These are phyloP conservation scores for Aspergillus unguis DNA, from an alignment of 2,329 filamentous ascomycete species.

Conservation along the genomic window DNA sequence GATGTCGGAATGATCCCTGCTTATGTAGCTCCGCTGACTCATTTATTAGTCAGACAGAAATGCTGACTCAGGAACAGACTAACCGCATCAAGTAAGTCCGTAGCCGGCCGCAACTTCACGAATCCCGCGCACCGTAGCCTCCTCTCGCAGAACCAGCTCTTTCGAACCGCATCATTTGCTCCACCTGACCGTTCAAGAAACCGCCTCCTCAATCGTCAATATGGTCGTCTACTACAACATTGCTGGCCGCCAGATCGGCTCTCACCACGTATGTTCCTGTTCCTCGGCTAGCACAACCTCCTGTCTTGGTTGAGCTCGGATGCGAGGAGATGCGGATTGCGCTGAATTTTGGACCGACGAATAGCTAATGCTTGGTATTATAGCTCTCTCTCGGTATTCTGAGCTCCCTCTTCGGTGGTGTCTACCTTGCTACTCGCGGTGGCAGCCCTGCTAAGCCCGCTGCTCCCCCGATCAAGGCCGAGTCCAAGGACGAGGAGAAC, in stretches of 20 bases:
- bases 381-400: conserved; percentile 62
- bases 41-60: conserved; percentile 1
- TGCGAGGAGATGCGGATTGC: background rate
- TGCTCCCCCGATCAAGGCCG: conserved; percentile 60
- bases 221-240: conserved; percentile 54
- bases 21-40: conserved; percentile 5
- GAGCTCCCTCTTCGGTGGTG: conserved; percentile 47
- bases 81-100: conserved; percentile 10
- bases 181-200: conserved; percentile 10
- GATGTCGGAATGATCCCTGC: background rate
- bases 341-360: background rate
- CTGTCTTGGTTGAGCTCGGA: background rate
- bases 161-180: conserved; percentile 27
- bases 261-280: conserved; percentile 47
- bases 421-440: conserved; percentile 45
- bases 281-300: conserved; percentile 19
- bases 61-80: conserved; percentile 7
- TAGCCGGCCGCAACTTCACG: conserved; percentile 18
- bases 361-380: conserved; percentile 4
- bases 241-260: conserved; percentile 52
- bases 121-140: conserved; percentile 9
- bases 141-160: conserved; percentile 24
- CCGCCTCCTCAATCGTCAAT: conserved; percentile 31
- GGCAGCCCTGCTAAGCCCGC: conserved; percentile 41
- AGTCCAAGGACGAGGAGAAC: conserved; percentile 65